These are phyloP conservation scores for Glarea lozoyensis DNA, from an alignment of 495 filamentous ascomycete species.

Conservation along the genomic window DNA sequence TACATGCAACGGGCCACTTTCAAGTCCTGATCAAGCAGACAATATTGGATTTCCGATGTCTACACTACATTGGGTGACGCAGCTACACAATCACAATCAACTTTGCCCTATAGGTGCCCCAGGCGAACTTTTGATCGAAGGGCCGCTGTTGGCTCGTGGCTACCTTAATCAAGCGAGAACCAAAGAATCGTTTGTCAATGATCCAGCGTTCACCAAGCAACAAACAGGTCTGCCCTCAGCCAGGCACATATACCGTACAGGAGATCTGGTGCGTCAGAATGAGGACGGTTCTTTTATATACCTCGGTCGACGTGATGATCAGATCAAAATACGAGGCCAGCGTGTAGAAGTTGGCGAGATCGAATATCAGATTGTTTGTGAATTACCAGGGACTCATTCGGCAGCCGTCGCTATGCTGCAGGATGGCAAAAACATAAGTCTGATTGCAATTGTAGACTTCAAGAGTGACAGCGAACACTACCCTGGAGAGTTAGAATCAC, in stretches of 20 bases:
- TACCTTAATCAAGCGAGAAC: slow-evolving; percentile 32
- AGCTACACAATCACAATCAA: slow-evolving; percentile 38
- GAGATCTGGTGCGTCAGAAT: slow-evolving; percentile 17
- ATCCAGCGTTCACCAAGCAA: slow-evolving; percentile 12
- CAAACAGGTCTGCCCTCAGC: background rate
- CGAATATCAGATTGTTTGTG: slow-evolving; percentile 44
- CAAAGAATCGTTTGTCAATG: slow-evolving; percentile 23
- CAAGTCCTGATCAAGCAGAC: slow-evolving; percentile 24
- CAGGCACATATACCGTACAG: slow-evolving; percentile 43
- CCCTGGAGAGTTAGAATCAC: background rate
- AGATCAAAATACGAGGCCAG: slow-evolving; percentile 26
- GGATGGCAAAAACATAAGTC: background rate
- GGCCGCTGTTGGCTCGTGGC: slow-evolving; percentile 41
- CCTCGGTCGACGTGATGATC: slow-evolving; percentile 22
- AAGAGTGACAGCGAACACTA: background rate
- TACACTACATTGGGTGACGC: slow-evolving; percentile 44
- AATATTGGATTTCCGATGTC: slow-evolving; percentile 18
- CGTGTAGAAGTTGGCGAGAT: slow-evolving; percentile 26
- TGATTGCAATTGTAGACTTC: background rate
- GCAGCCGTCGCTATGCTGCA: background rate
- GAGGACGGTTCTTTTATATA: slow-evolving; percentile 33
- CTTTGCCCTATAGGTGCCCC: slow-evolving; percentile 48
- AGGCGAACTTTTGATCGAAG: slow-evolving; percentile 56
- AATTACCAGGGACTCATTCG: background rate
- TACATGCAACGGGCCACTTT: background rate